Percentiles rank a stretch among this genome's conserved stretches.
phyloP scores from a whole-genome alignment of 2,329 filamentous ascomycete genomes.

The Alternaria sp. region DNA sequence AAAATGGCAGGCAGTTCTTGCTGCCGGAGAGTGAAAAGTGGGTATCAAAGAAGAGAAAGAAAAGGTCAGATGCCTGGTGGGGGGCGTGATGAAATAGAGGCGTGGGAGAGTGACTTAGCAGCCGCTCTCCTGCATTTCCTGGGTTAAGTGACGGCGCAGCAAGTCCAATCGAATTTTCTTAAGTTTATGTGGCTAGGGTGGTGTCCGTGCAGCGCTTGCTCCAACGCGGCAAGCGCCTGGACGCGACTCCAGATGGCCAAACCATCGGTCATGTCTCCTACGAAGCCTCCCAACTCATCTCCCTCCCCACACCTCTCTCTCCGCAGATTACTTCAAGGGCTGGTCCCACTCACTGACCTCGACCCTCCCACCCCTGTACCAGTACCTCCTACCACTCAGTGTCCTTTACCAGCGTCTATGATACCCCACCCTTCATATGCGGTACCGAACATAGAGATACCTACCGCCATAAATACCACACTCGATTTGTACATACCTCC shows the following conservation, averaged over 20 bases:
- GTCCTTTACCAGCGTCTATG: constrained; percentile 18
- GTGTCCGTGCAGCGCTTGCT: constrained; percentile 14
- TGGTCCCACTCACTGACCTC: constrained; percentile 28
- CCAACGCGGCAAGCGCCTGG: constrained; percentile 24
- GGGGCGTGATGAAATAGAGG: constrained; percentile 44
- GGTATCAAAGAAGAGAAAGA: constrained; percentile 61
- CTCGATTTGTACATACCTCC: constrained; percentile 12
- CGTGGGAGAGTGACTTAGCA: constrained; percentile 22
- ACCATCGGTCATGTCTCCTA: constrained; percentile 17
- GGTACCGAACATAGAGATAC: constrained; percentile 14
- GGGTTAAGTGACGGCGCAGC: constrained; percentile 22
- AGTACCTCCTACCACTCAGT: constrained; percentile 11
- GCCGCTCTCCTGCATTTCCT: constrained; percentile 23
- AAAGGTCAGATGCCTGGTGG: constrained; percentile 55
- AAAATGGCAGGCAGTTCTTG: constrained; percentile 58
- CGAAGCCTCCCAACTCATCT: constrained; percentile 7
- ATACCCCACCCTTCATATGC: constrained; percentile 26
- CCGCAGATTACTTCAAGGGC: constrained; percentile 28
- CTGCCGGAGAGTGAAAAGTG: constrained; percentile 60
- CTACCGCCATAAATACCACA: constrained; percentile 14
- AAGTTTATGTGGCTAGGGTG: constrained; percentile 20
- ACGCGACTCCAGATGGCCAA: constrained; percentile 16
- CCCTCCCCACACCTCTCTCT: constrained; percentile 17
- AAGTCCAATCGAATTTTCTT: constrained; percentile 28
- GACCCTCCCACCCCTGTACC: constrained; percentile 16